Evolutionary conservation across 805 yeast genomes (phyloP), one percentile per base, ranked within the genome.

Genomic region (Spencermartinsiella europaea): DNA sequence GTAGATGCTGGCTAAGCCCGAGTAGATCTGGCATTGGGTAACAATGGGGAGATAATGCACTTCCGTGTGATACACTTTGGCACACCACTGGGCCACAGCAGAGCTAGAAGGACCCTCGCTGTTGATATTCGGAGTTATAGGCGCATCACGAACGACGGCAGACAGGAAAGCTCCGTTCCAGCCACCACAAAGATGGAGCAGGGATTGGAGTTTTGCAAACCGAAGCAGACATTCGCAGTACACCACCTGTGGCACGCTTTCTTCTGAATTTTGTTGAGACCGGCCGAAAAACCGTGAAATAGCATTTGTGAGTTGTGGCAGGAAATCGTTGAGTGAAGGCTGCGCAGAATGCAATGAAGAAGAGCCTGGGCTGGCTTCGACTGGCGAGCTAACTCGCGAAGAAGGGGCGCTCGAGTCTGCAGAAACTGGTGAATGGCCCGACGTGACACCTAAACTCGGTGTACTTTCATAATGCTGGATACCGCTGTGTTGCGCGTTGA

Each of bases 191-290:
- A 73, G 59, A 50, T 72, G 72, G 3, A 80, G 62, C 7, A 70
- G 61, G 1, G 82, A 72, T 74, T 84, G 74, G 44, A 85, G 73
- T 46, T 79, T 79, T 19, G 81, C 66, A 43, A 73, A 76, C 49
- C 96, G 72, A 27, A 89, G 54, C 2, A 85, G 69, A 1, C 83
- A 72, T 53, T 88, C 96, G 37, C 84, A 79, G 52, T 80, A 85
- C 0, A 89, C 89, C 1, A 83, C 64, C 49, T 82, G 91, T 0
- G 98, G 97, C 0, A 83, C 90, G 53, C 77, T 77, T 53, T 91
- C 95, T 46, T 81, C 87, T 5, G 74, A 71, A 46, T 76, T 80
- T 34, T 69, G 61, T 3, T 77, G 69, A 34, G 91, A 80, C 34
- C 67, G 55, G 46, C 70, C 74, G 61, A 74, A 82, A 21, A 53